Evolutionary conservation across 768 basidiomycete species (phyloP).

Genomic region (Naganishia onofrii): DNA sequence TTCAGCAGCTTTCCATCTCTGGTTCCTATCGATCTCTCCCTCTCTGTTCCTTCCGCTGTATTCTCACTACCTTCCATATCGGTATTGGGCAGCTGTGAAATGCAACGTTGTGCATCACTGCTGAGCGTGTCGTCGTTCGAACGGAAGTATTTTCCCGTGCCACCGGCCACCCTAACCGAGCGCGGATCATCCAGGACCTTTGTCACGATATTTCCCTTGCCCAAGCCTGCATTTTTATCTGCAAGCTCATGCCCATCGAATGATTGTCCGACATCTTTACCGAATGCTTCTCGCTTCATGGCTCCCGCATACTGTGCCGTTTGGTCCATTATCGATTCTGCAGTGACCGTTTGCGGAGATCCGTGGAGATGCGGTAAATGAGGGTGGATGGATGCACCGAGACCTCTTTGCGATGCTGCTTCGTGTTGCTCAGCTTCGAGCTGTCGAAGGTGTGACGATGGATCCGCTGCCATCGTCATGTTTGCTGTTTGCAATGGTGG

Average conservation of each 20-base stretch:
- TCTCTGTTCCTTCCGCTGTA: not conserved
- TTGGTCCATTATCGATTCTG: slow-evolving; percentile 17
- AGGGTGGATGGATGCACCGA: not conserved
- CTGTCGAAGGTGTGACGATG: not conserved
- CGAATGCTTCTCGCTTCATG: slow-evolving; percentile 12
- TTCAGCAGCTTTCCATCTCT: not conserved
- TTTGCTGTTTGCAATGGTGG: not conserved
- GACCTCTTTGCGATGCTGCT: too few species aligned
- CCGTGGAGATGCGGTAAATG: not conserved
- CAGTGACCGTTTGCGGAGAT: not conserved
- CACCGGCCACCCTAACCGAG: slow-evolving; percentile 4
- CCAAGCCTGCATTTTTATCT: not conserved
- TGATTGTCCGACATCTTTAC: not conserved
- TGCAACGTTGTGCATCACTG: slow-evolving; percentile 3
- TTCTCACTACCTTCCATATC: not conserved
- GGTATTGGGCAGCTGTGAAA: not conserved
- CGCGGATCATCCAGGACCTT: slow-evolving; percentile 11
- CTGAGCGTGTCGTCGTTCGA: not conserved
- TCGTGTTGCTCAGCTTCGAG: slow-evolving; percentile 6
- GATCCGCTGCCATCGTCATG: not conserved
- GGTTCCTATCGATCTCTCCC: not conserved
- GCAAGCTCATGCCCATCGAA: not conserved
- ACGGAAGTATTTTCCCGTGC: slow-evolving; percentile 1
- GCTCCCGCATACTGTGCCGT: slow-evolving; percentile 12
- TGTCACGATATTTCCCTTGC: not conserved